Evolutionary conservation across 495 filamentous ascomycete species (phyloP), one percentile per base, ranked within the genome.

Genomic region (Hamigera avellanea): DNA sequence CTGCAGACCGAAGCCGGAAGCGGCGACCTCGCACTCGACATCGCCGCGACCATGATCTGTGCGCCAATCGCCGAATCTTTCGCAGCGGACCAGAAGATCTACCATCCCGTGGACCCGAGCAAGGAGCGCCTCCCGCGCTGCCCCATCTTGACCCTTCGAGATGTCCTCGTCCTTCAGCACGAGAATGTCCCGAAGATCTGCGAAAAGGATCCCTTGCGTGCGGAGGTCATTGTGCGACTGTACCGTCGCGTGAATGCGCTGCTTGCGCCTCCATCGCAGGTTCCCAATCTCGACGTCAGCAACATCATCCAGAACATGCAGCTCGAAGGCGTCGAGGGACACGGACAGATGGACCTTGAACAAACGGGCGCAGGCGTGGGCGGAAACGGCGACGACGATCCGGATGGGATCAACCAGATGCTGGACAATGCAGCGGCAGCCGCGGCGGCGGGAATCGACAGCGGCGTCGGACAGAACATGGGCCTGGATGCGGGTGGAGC

Each of bases 201-300:
- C 8, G 76, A 78, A 39, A 63, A 62, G 19, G 76, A 88, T 34
- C 60, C 67, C 5, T 35, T 60, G 0, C 62, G 73, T 29, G 85
- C 85, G 0, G 77, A 85, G 44, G 66, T 76, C 2, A 62, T 86
- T n/a, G 78, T 93, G 2, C 75, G 86, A 2, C 66, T 95, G 14
- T 70, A 76, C 52, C 69, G 83, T 2, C 73, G 81, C 14, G 84
- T 93, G 5, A 81, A 88, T 46, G 66, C 76, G 3, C 73, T 69
- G 9, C 43, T 55, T 14, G 61, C 64, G 0, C 57, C 60, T 1
- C 57, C 64, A 2, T 47, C 61, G 1, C 63, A 64, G 32, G 55
- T 63, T 14, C 50, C 56, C 6, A 63, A 60, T 37, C 49, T 64
- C 10, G 59, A 61, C 35, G 54, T 62, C 26, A 62, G 40, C 38